These are phyloP conservation scores for Vitis rotundifolia DNA, from an alignment of 164 flowering plant species.

Conservation along the genomic window DNA sequence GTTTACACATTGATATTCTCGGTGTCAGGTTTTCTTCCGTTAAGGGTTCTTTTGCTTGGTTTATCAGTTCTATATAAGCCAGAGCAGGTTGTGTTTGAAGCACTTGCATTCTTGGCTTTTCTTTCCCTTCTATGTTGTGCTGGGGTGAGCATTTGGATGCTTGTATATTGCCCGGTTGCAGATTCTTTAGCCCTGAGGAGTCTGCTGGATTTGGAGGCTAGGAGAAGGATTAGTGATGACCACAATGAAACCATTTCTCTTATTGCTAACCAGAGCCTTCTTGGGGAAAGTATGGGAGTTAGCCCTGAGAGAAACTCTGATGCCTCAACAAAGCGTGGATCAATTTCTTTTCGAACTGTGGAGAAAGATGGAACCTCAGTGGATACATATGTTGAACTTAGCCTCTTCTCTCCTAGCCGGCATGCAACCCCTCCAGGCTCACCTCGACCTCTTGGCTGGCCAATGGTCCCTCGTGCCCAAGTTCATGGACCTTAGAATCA, in stretches of 20 bases:
- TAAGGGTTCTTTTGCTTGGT: constrained; percentile 83
- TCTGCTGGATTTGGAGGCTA: constrained; percentile 52
- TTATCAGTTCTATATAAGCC: constrained; percentile 71
- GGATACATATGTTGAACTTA: constrained; percentile 46
- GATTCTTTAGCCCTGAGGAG: constrained; percentile 76
- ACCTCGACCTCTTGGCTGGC: constrained; percentile 45
- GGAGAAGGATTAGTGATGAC: constrained; percentile 45
- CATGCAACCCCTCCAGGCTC: constrained; percentile 44
- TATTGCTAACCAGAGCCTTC: constrained; percentile 58
- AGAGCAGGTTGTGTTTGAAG: constrained; percentile 60
- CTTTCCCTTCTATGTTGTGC: constrained; percentile 68
- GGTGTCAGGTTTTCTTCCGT: constrained; percentile 68
- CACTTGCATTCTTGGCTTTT: constrained; percentile 72
- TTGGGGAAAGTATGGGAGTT: constrained; percentile 34
- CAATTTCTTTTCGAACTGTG: constrained; percentile 76
- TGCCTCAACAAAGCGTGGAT: constrained; percentile 72
- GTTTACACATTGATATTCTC: constrained; percentile 69
- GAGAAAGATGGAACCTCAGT: constrained; percentile 47
- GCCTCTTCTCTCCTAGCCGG: constrained; percentile 50
- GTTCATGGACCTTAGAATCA: constrained; percentile 14
- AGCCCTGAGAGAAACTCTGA: constrained; percentile 63
- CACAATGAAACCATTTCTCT: constrained; percentile 57
- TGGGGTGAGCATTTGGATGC: constrained; percentile 68
- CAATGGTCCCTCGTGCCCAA: constrained; percentile 24
- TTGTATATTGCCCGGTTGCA: constrained; percentile 82